Evolutionary conservation across 305 asterid genomes (phyloP), one percentile per base, ranked within the genome.

Genomic region (Plantago rigida): DNA sequence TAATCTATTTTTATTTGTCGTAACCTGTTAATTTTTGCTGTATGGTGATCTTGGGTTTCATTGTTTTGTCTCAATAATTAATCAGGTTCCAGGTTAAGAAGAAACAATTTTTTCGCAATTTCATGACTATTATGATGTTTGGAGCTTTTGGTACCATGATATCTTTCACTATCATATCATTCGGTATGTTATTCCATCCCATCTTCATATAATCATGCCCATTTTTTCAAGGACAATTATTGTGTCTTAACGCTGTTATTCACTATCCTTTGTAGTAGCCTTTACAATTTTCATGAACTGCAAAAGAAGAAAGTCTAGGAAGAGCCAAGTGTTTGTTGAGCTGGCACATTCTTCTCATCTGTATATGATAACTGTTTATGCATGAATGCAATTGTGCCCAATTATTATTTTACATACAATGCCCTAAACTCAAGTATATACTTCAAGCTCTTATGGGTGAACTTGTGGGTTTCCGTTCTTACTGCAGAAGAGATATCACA

Each of bases 11-110:
- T 50, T 5, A 60, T 13, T 47, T 41, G 45, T 51, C 10, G 42
- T 47, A 45, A 49, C 64, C 11, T 51, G 52, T 70, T 22, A 41
- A 14, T 24, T 58, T 47, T 34, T 54, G 49, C 47, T 36, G 9
- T 75, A 64, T 73, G 64, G 60, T 64, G 57, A 61, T 62, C 47
- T 56, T 71, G 62, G 56, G 41, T 67, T 66, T 39, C 47, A 14
- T 60, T 63, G 17, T 68, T 70, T 60, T 68, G 57, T 19, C 56
- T 66, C 47, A 24, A 60, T 59, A 71, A 42, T 60, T 67, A 29
- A 54, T 64, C 94, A 89, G 97, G 82, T 90, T 90, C 75, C 97
- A 87, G 85, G 97, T 90, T 17, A 87, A 90, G 72, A 90, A 90
- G 93, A 89, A 87, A 71, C 93, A 87, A 15, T 85, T 89, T 78